phyloP scores from a whole-genome alignment of 305 asterid genomes.

The Solanum chacoense region DNA sequence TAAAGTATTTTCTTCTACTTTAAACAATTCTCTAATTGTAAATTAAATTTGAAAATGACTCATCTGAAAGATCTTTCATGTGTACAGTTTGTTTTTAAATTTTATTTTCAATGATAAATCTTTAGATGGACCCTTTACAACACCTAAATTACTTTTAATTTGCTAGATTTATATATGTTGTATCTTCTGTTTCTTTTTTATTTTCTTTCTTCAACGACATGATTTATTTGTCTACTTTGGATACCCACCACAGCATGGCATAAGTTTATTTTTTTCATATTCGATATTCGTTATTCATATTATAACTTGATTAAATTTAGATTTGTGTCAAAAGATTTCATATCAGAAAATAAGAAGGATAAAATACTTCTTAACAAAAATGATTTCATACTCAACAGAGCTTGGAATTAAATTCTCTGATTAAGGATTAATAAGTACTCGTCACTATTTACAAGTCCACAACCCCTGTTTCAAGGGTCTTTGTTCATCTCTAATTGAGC shows the following conservation, averaged over 20 bases:
- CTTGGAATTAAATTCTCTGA: not conserved
- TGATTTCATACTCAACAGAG: not conserved
- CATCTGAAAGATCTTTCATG: not conserved
- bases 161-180: not conserved
- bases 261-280: too few relatives aligned
- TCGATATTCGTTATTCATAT: not conserved
- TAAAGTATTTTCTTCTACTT: not conserved
- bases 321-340: not conserved
- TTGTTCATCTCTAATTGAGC: not conserved
- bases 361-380: not conserved
- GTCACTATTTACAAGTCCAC: not conserved
- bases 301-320: not conserved
- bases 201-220: not conserved
- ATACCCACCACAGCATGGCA: not conserved
- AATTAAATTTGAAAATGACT: not conserved
- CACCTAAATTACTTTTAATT: not conserved
- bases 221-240: not conserved
- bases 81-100: not conserved
- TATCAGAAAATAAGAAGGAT: fast-evolving
- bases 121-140: not conserved
- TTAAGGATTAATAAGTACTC: not conserved
- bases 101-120: not conserved
- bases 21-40: not conserved
- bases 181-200: not conserved
- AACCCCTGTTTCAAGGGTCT: not conserved